phyloP scores from a whole-genome alignment of 805 yeast genomes.

The Schwanniomyces polymorphus region DNA sequence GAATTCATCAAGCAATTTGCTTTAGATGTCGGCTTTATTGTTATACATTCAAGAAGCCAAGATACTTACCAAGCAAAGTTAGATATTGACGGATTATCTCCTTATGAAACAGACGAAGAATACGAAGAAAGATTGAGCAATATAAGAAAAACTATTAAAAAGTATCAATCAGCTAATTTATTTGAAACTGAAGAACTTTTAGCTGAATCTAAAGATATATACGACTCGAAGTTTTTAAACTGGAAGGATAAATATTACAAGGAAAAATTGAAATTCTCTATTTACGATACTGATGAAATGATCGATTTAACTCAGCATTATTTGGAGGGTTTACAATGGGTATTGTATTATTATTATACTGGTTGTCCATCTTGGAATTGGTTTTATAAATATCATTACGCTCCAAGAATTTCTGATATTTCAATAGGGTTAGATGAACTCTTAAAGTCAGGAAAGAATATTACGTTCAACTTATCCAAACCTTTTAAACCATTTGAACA shows the following conservation, averaged over 20 bases:
- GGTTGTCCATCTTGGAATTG: conserved; percentile 97
- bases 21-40: conserved; percentile 62
- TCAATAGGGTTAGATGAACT: conserved; percentile 65
- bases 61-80: conserved; percentile 58
- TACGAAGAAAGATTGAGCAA: conserved; percentile 51
- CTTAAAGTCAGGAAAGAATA: conserved; percentile 22
- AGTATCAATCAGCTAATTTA: conserved; percentile 62
- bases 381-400: conserved; percentile 86
- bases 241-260: conserved; percentile 90
- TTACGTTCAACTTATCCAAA: conserved; percentile 59
- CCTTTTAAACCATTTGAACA: conserved; percentile 96
- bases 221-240: conserved; percentile 67
- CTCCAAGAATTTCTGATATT: conserved; percentile 93
- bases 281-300: conserved; percentile 59
- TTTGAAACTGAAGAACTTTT: conserved; percentile 58
- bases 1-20: conserved; percentile 66
- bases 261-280: conserved; percentile 71
- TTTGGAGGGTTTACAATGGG: conserved; percentile 97
- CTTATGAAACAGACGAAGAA: conserved; percentile 67
- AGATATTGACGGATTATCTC: conserved; percentile 74
- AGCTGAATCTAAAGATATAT: conserved; percentile 54
- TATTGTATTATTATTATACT: conserved; percentile 80
- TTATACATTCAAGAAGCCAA: conserved; percentile 61
- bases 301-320: conserved; percentile 73
- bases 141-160: conserved; percentile 56